Conservation (phyloP, 306 rosid genomes). For the Betula pendula region DNA sequence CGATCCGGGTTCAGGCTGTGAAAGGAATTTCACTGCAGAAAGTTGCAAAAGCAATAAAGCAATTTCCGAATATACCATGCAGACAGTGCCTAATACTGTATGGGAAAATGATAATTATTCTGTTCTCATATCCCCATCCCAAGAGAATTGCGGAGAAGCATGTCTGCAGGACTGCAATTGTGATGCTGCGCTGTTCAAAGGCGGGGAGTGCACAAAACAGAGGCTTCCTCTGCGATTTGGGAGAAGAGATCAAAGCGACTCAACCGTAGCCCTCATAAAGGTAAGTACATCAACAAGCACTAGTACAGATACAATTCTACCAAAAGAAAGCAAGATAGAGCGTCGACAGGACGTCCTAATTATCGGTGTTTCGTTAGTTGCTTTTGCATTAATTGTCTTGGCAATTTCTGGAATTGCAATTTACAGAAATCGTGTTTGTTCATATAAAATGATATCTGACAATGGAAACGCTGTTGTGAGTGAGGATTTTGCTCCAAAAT, state of each 20-base stretch:
- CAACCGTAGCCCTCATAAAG: conserved; percentile 1
- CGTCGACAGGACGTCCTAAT: background rate
- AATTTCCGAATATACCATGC: background rate
- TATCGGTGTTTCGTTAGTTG: background rate
- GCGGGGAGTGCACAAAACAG: no score
- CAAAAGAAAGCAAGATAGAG: background rate
- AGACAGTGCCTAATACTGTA: background rate
- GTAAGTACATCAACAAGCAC: background rate
- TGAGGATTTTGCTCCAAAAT: background rate
- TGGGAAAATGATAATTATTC: background rate
- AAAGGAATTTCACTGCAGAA: background rate
- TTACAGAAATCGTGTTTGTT: background rate
- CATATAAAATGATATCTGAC: background rate
- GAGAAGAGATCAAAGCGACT: background rate
- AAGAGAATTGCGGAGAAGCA: background rate
- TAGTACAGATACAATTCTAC: background rate
- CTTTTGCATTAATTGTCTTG: background rate
- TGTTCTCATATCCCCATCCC: background rate
- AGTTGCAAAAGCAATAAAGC: background rate
- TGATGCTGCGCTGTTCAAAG: no score
- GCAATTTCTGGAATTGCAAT: background rate
- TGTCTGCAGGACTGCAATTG: no score
- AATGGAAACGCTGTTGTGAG: background rate
- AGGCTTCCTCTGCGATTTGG: background rate
- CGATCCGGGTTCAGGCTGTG: no score